phyloP scores from a whole-genome alignment of 768 basidiomycete genomes.

The Cystofilobasidium capitatum region DNA sequence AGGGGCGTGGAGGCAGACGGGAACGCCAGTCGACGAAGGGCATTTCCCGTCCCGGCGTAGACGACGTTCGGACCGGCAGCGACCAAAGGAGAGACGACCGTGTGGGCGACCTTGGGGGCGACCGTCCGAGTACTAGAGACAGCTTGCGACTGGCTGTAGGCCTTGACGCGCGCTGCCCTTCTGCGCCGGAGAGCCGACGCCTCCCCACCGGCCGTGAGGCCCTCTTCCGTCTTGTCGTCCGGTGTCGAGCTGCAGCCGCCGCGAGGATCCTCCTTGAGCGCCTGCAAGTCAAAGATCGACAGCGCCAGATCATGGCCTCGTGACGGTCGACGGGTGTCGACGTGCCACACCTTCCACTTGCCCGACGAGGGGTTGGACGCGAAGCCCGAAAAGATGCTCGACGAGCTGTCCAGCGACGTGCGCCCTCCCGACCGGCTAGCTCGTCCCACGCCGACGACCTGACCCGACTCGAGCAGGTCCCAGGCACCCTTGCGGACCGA shows the following conservation, averaged over 20 bases:
- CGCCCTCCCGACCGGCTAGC: background rate
- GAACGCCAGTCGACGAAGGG: background rate
- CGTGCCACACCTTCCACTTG: conserved; percentile 19
- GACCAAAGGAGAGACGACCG: background rate
- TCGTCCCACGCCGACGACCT: conserved; percentile 51
- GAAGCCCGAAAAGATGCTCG: background rate
- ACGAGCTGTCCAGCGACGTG: background rate
- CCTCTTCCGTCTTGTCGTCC: background rate
- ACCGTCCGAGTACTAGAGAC: no score
- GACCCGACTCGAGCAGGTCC: conserved; percentile 52
- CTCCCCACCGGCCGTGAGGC: no score
- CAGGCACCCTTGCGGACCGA: conserved; percentile 68
- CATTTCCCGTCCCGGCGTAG: background rate
- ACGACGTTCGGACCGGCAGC: background rate
- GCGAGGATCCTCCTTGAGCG: background rate
- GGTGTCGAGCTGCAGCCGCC: background rate
- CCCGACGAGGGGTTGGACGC: background rate
- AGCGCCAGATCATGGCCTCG: conserved; percentile 7
- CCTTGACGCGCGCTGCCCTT: background rate
- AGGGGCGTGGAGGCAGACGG: no score
- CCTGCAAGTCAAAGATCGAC: background rate
- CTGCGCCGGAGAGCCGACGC: conserved; percentile 13
- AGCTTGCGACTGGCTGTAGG: background rate
- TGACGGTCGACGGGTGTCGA: conserved; percentile 16
- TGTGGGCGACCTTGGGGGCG: background rate